Percentiles rank a stretch among this genome's conserved stretches.
Conservation (phyloP, 495 filamentous ascomycete genomes). For the Daldinia childiae region DNA sequence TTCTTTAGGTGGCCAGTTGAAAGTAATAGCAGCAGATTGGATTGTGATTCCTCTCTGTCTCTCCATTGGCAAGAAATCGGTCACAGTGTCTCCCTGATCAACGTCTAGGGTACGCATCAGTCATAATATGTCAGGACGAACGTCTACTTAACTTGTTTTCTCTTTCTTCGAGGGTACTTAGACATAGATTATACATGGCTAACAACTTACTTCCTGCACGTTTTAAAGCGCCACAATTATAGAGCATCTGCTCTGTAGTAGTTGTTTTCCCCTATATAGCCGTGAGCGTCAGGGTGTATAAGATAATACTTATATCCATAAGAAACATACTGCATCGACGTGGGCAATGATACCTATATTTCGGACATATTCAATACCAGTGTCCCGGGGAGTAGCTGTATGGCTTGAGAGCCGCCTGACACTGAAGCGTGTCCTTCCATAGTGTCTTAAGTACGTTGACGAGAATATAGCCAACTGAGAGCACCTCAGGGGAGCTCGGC, state of each 20-base stretch:
- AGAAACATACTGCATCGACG: constrained; percentile 83
- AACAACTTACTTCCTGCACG: constrained; percentile 76
- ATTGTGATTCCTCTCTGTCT: constrained; percentile 95
- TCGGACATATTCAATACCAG: constrained; percentile 65
- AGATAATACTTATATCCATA: background rate
- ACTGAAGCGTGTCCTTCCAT: constrained; percentile 9
- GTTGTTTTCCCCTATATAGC: constrained; percentile 87
- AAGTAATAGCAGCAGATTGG: constrained; percentile 95
- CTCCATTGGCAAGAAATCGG: constrained; percentile 96
- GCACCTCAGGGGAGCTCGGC: constrained; percentile 41
- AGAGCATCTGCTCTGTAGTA: constrained; percentile 99
- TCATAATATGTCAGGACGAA: background rate
- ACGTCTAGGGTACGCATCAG: constrained; percentile 70
- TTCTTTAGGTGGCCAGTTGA: constrained; percentile 72
- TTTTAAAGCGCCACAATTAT: constrained; percentile 89
- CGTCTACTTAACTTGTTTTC: background rate
- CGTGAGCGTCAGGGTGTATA: constrained; percentile 23
- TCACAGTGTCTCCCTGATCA: constrained; percentile 96
- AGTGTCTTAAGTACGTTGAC: constrained; percentile 17
- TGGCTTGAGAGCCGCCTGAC: constrained; percentile 24
- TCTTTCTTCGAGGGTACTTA: background rate
- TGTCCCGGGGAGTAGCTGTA: constrained; percentile 40
- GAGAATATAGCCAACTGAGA: constrained; percentile 29
- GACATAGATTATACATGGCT: background rate
- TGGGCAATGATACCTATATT: constrained; percentile 99